These are phyloP conservation scores for Starmerella lactis-condensi DNA, from an alignment of 805 yeast species.

Conservation along the genomic window DNA sequence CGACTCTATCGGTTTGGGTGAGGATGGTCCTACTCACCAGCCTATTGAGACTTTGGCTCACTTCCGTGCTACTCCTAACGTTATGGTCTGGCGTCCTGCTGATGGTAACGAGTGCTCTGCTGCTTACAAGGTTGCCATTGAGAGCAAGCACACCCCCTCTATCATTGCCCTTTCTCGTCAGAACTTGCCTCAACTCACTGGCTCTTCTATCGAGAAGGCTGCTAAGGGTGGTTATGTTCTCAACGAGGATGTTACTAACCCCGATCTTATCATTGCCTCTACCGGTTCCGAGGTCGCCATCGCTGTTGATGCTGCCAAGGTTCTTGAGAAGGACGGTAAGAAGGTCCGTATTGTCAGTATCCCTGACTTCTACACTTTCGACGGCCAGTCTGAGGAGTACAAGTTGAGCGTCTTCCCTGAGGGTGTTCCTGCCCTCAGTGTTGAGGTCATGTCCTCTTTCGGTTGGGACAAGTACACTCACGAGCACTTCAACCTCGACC, in stretches of 20 bases:
- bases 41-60: slow-evolving; percentile 36
- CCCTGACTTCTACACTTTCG: slow-evolving; percentile 86
- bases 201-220: slow-evolving; percentile 82
- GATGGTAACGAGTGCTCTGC: slow-evolving; percentile 37
- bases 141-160: slow-evolving; percentile 43
- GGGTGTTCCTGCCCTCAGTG: slow-evolving; percentile 79
- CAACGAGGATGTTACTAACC: slow-evolving; percentile 35
- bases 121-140: slow-evolving; percentile 40
- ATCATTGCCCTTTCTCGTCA: slow-evolving; percentile 62
- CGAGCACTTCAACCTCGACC: slow-evolving; percentile 86
- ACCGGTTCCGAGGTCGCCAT: slow-evolving; percentile 90
- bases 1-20: slow-evolving; percentile 41
- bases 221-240: slow-evolving; percentile 84
- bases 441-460: slow-evolving; percentile 77
- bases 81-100: slow-evolving; percentile 34
- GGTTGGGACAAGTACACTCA: slow-evolving; percentile 95
- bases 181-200: slow-evolving; percentile 75
- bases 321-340: slow-evolving; percentile 43
- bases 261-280: slow-evolving; percentile 61
- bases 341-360: slow-evolving; percentile 72
- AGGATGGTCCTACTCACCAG: slow-evolving; percentile 43
- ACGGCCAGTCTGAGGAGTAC: slow-evolving; percentile 64
- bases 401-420: slow-evolving; percentile 78
- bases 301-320: slow-evolving; percentile 65
- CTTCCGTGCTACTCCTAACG: slow-evolving; percentile 35